A percentile compares a stretch with the other conserved stretches of the same genome.
These are phyloP conservation scores for Mycena galericulata DNA, from an alignment of 768 basidiomycete genomes.

Conservation along the genomic window DNA sequence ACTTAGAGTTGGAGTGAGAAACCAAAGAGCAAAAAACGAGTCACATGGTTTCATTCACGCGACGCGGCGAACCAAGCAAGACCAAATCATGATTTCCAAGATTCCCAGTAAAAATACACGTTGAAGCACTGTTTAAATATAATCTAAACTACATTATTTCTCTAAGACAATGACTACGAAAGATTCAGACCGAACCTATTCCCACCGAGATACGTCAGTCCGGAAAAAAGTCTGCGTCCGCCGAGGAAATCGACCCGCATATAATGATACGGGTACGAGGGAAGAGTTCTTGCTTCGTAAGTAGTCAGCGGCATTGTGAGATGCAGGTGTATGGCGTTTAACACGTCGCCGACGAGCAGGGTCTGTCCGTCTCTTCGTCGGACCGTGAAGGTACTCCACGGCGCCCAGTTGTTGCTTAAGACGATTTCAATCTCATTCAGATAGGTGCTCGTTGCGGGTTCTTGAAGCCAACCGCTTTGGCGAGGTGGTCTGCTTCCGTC, in stretches of 20 bases:
- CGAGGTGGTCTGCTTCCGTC: too few species aligned
- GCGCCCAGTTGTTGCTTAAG: not conserved
- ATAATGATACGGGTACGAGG: not conserved
- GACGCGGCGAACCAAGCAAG: too few species aligned
- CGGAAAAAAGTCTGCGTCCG: not conserved
- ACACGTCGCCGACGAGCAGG: not conserved
- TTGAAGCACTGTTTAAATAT: too few species aligned
- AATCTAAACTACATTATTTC: too few species aligned
- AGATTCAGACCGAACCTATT: not conserved
- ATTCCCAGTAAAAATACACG: too few species aligned
- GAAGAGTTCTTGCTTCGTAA: not conserved
- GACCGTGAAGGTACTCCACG: not conserved
- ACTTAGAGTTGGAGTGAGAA: too few species aligned
- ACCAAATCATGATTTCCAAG: too few species aligned
- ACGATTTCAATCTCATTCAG: not conserved
- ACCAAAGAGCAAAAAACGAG: too few species aligned
- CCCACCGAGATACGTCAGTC: not conserved
- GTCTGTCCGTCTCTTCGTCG: not conserved
- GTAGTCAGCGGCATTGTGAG: not conserved
- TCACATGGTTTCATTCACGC: too few species aligned
- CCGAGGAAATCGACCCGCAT: not conserved
- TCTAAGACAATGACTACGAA: too few species aligned
- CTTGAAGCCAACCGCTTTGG: not conserved
- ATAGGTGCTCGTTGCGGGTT: not conserved
- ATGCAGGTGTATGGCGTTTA: not conserved